These are phyloP conservation scores for Prosopis cineraria DNA, from an alignment of 306 rosid species.

Conservation along the genomic window DNA sequence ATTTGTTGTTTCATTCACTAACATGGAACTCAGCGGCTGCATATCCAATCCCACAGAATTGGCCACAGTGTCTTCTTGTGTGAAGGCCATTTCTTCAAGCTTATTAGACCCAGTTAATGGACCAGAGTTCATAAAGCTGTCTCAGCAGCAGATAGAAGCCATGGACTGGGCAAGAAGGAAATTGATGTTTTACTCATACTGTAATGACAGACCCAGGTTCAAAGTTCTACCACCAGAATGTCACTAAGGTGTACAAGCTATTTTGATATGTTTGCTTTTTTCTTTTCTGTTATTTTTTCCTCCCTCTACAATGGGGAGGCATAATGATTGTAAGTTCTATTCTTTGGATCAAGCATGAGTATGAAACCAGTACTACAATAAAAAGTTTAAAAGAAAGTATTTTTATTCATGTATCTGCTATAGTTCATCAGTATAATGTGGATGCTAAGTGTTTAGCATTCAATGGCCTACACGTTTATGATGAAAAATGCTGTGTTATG, in stretches of 20 bases:
- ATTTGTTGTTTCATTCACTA: constrained; percentile 65
- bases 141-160: constrained; percentile 67
- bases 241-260: constrained; percentile 28
- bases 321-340: constrained; percentile 12
- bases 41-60: constrained; percentile 45
- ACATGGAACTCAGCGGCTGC: constrained; percentile 70
- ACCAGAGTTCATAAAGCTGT: constrained; percentile 64
- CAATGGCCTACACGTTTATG: too few relatives aligned
- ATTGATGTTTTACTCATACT: constrained; percentile 93
- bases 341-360: neutral
- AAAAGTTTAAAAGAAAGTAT: neutral
- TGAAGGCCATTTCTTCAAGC: constrained; percentile 49
- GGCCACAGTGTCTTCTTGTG: constrained; percentile 42
- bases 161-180: constrained; percentile 96
- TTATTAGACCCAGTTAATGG: constrained; percentile 70
- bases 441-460: neutral
- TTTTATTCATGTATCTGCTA: neutral
- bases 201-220: constrained; percentile 72
- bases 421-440: too few relatives aligned
- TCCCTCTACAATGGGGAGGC: neutral
- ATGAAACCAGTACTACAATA: neutral
- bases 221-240: constrained; percentile 87
- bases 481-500: neutral
- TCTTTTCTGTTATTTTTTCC: neutral
- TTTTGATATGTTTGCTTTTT: neutral